These are phyloP conservation scores for Trichosporon inkin DNA, from an alignment of 1,284 basidiomycete genomes.

Conservation along the genomic window DNA sequence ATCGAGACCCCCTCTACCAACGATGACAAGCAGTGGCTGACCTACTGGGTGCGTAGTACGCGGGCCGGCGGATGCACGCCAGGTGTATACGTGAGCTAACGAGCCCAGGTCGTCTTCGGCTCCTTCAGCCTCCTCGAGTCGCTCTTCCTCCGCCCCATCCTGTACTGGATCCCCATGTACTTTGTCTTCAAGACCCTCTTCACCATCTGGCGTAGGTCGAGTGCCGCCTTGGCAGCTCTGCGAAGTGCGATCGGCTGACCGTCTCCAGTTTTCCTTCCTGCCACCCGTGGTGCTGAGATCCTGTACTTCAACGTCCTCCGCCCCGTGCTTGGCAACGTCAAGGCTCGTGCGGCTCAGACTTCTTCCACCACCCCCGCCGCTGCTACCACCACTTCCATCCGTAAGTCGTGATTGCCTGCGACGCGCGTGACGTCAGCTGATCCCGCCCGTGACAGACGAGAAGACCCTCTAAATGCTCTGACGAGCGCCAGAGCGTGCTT, in stretches of 20 bases:
- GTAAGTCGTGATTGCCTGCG: neutral
- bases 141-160: slow-evolving; percentile 45
- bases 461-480: slow-evolving; percentile 15
- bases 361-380: neutral
- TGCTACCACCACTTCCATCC: neutral
- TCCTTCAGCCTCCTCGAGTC: slow-evolving; percentile 50
- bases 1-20: slow-evolving; percentile 50
- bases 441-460: slow-evolving; percentile 13
- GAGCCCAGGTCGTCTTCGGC: slow-evolving; percentile 46
- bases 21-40: slow-evolving; percentile 54
- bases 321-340: slow-evolving; percentile 58
- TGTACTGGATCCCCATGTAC: slow-evolving; percentile 60
- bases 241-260: neutral
- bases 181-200: slow-evolving; percentile 83
- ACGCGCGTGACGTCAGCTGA: slow-evolving; percentile 8
- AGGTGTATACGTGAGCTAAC: slow-evolving; percentile 3
- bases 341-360: neutral
- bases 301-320: slow-evolving; percentile 65
- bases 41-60: slow-evolving; percentile 45
- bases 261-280: slow-evolving; percentile 45
- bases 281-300: slow-evolving; percentile 65
- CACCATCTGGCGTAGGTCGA: slow-evolving; percentile 64
- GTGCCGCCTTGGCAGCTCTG: slow-evolving; percentile 17
- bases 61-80: neutral
- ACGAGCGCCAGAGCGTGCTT: neutral